Conservation (phyloP, 2,329 filamentous ascomycete species). For the Rutstroemia sp. region DNA sequence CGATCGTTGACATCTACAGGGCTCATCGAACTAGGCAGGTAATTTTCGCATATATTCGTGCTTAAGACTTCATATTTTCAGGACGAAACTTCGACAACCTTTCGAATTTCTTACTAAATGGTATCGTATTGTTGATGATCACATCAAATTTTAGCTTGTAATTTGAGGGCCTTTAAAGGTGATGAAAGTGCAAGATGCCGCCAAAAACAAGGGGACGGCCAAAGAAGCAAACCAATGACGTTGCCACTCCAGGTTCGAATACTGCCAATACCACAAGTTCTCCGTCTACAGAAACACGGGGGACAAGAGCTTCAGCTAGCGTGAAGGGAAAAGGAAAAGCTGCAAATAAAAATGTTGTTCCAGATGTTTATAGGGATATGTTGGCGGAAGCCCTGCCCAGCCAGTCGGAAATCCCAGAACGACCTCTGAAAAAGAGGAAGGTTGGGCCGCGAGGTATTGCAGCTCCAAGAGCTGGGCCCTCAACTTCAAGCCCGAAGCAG, state of each 20-base stretch:
- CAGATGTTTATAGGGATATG: conserved; percentile 39
- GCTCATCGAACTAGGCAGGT: too few species aligned
- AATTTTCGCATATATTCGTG: too few species aligned
- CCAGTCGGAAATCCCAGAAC: conserved; percentile 26
- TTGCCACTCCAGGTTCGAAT: background rate
- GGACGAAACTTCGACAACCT: too few species aligned
- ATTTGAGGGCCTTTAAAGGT: too few species aligned
- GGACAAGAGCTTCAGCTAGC: conserved; percentile 10
- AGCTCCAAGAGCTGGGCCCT: conserved; percentile 9
- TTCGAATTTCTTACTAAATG: too few species aligned
- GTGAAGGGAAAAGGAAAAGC: conserved; percentile 16
- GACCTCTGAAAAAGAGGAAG: conserved; percentile 32
- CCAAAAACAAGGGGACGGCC: conserved; percentile 13
- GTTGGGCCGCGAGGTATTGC: conserved; percentile 13
- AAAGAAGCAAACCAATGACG: background rate
- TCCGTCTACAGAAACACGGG: background rate
- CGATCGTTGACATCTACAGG: too few species aligned
- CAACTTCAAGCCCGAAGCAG: background rate
- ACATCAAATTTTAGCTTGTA: background rate
- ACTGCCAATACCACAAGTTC: background rate
- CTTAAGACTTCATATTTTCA: too few species aligned
- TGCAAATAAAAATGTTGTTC: conserved; percentile 23
- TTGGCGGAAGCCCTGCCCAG: conserved; percentile 33
- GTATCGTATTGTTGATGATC: background rate
- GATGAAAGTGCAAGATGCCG: conserved; percentile 11